Evolutionary conservation across 106 monocot genomes (phyloP), one percentile per base, ranked within the genome.

Genomic region (Ottelia alismoides): DNA sequence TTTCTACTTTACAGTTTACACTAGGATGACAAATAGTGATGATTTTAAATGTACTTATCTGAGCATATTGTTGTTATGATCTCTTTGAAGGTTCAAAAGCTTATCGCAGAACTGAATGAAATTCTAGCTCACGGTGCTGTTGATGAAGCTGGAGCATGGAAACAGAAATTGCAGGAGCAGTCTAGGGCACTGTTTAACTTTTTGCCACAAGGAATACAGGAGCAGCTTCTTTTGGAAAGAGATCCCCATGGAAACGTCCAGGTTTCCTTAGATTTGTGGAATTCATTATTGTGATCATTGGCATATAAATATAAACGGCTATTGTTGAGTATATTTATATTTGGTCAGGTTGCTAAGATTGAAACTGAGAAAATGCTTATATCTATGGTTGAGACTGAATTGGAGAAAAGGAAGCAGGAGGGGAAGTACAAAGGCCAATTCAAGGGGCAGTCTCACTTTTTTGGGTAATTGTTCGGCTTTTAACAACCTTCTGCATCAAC

Each of bases 161-260:
- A 94, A 63, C 70, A 76, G 51, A 88, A 94, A 52, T 88, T 94
- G 31, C 66, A 49, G 28, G 26, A 72, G 2, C 84, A 94, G 57
- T 94, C 84, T 16, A 52, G 32, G 48, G 12, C 51, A 52, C 73
- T 94, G 18, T 94, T 94, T 66, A 88, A 94, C 19, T 78, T 94
- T 57, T 65, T 94, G 21, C 94, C 94, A 12, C 72, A 84, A 56
- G 70, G 88, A 53, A 94, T 94, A 47, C 94, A 94, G 63, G 94
- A 94, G 43, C 94, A 94, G 32, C 69, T 94, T 31, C 20, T 94
- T 35, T 62, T 94, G 65, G 88, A 94, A 70, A 94, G 94, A 74
- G 94, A 94, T 64, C 94, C 94, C 12, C 94, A 88, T 69, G 94
- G 94, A 30, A 94, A 94, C 67, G 94, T 94, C 29, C 94, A 94